Base-by-base conservation (phyloP, 202 grass and related monocot species). In the Carex arenaria region DNA sequence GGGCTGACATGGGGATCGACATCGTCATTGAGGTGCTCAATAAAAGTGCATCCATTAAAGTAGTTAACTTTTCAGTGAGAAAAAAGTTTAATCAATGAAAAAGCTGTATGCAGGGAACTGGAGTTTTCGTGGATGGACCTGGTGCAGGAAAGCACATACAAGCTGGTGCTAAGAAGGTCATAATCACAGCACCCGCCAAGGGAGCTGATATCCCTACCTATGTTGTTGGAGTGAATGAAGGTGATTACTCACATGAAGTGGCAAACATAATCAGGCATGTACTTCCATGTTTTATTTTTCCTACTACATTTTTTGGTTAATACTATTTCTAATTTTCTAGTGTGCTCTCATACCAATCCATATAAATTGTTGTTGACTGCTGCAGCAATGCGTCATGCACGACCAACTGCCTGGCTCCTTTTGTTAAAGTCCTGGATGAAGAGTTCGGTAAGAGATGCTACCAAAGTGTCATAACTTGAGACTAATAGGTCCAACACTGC, bases 81-180 rank as follows among this genome's bases (percentile, higher is more conserved):
- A 78, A 78, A 77, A 51, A 36, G 49, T 26, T 30, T 71, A 20
- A 26, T 30, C 8, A 67, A 83, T n/a, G 20, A 30, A 61, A 75
- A 43, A 72, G 26, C 4, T 86, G 40, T 20, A 56, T 82, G 60
- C 15, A 98, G 96, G 96, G 96, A 57, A 98, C 96, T 14, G 96
- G 96, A 86, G 96, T 98, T 5, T 99, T 99, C 63, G 96, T 99
- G 0, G 96, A 99, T 38, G 96, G 96, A 87, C 96, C 93, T 1
- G 96, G 96, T 84, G 96, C 96, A 63, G 96, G 96, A 79, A 99
- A 99, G 85, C 96, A 99, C 86, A 86, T 99, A 70, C 96, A 99
- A 88, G 96, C 93, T 9, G 96, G 96, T 62, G 96, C 96, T 28
- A 93, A 92, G 91, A 99, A 99, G 89, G 96, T 99, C 4, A 90